Evolutionary conservation across 352 stramenopile genomes (phyloP).

Genomic region (Globisporangium middletonii): DNA sequence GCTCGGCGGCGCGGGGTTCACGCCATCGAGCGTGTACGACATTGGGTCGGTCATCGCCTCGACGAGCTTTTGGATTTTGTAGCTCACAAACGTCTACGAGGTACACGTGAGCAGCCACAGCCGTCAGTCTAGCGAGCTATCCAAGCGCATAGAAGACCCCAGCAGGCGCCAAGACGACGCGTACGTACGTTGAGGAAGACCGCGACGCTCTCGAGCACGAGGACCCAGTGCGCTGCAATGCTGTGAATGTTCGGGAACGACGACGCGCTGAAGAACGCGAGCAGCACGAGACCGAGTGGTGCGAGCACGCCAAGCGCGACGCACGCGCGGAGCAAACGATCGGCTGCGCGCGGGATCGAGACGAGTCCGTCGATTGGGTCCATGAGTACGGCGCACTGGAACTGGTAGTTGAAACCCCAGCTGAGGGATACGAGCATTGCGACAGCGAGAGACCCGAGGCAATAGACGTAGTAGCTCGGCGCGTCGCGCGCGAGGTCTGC

Average conservation of each 20-base stretch:
- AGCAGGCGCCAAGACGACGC: neutral
- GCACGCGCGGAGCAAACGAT: slow-evolving; percentile 15
- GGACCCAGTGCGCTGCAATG: slow-evolving; percentile 27
- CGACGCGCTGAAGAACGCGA: slow-evolving; percentile 22
- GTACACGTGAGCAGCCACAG: neutral
- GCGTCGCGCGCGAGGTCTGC: slow-evolving; percentile 40
- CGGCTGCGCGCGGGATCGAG: slow-evolving; percentile 2
- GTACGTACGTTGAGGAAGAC: slow-evolving; percentile 30
- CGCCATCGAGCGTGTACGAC: slow-evolving; percentile 7
- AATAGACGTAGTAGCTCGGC: slow-evolving; percentile 36
- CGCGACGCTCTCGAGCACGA: slow-evolving; percentile 27
- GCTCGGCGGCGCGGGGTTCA: slow-evolving; percentile 7
- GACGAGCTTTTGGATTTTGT: slow-evolving; percentile 20
- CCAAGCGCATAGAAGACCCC: neutral
- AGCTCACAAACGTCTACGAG: slow-evolving; percentile 31
- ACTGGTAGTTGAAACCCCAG: slow-evolving; percentile 41
- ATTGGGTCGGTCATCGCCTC: slow-evolving; percentile 4
- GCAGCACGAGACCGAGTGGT: slow-evolving; percentile 31
- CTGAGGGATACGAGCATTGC: slow-evolving; percentile 28
- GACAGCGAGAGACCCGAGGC: slow-evolving; percentile 20
- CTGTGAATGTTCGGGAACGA: slow-evolving; percentile 23
- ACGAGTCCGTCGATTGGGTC: slow-evolving; percentile 7
- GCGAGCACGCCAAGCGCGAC: slow-evolving; percentile 25
- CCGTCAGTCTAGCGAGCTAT: neutral
- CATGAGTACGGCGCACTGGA: slow-evolving; percentile 24